phyloP scores from a whole-genome alignment of 2,329 filamentous ascomycete genomes.

The Penicillium freii region DNA sequence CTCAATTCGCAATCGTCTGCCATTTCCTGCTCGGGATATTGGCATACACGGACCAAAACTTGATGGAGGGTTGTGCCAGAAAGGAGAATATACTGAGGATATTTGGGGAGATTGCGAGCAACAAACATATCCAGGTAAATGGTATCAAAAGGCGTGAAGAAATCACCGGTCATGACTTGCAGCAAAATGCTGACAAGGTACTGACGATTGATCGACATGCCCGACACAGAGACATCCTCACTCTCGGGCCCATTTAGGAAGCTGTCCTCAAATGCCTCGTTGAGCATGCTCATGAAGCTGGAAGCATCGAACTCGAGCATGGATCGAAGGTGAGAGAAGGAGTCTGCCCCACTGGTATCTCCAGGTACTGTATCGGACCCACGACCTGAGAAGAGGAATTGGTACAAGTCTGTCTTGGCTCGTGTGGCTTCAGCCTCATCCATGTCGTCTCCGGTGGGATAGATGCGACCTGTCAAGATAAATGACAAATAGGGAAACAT shows the following conservation, averaged over 20 bases:
- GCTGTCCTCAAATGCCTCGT: slow-evolving; percentile 93
- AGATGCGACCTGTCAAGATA: slow-evolving; percentile 82
- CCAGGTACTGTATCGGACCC: slow-evolving; percentile 15
- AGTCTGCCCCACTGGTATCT: slow-evolving; percentile 60
- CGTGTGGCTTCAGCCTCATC: slow-evolving; percentile 67
- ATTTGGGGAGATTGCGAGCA: slow-evolving; percentile 91
- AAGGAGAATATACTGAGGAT: slow-evolving; percentile 89
- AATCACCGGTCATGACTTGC: slow-evolving; percentile 74
- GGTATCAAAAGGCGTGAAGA: slow-evolving; percentile 75
- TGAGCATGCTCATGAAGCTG: slow-evolving; percentile 90
- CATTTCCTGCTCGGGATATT: slow-evolving; percentile 75
- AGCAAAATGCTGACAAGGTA: slow-evolving; percentile 88
- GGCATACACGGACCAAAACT: slow-evolving; percentile 78
- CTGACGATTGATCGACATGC: slow-evolving; percentile 78
- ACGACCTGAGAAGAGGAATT: slow-evolving; percentile 87
- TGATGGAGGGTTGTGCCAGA: slow-evolving; percentile 81
- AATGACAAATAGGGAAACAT: slow-evolving; percentile 95
- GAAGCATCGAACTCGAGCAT: slow-evolving; percentile 85
- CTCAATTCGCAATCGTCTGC: slow-evolving; percentile 96
- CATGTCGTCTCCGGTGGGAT: slow-evolving; percentile 78
- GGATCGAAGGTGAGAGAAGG: slow-evolving; percentile 80
- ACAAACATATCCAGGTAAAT: slow-evolving; percentile 99
- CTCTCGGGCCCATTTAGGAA: slow-evolving; percentile 79
- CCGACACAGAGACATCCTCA: slow-evolving; percentile 55
- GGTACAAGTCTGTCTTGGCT: slow-evolving; percentile 87